Conservation (phyloP, 345 rosid species). For the Salix brachista region DNA sequence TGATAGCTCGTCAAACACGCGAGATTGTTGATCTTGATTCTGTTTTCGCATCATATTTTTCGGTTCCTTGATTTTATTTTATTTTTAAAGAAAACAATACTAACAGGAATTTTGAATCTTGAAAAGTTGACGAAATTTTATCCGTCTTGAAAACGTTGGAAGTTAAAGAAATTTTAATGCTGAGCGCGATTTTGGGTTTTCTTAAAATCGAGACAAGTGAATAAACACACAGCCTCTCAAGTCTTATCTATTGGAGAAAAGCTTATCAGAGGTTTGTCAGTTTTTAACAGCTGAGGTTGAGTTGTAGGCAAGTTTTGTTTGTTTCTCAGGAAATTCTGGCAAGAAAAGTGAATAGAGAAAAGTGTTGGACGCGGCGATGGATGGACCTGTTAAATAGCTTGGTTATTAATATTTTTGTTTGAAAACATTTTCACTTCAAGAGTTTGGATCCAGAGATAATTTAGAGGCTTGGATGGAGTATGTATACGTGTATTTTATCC, state of each 20-base stretch:
- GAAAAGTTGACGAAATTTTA: too few relatives aligned
- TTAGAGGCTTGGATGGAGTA: neutral
- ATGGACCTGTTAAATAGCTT: neutral
- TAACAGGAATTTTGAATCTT: neutral
- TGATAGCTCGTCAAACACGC: constrained; percentile 61
- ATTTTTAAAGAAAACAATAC: neutral
- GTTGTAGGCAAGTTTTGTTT: constrained; percentile 26
- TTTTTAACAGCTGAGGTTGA: neutral
- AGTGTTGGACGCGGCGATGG: constrained; percentile 11
- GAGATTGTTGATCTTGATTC: constrained; percentile 52
- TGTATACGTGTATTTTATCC: neutral
- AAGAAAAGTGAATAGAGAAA: constrained; percentile 6
- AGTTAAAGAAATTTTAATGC: neutral
- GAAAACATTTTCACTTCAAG: neutral
- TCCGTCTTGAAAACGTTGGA: neutral
- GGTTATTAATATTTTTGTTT: neutral
- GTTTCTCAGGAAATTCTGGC: constrained; percentile 27
- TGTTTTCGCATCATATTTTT: constrained; percentile 45
- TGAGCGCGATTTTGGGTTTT: neutral
- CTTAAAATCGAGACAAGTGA: constrained; percentile 35
- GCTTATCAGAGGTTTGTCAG: neutral
- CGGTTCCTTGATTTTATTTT: neutral
- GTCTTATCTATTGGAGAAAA: constrained; percentile 22
- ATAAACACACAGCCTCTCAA: constrained; percentile 19
- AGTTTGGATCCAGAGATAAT: constrained; percentile 15